phyloP scores from a whole-genome alignment of 2,329 filamentous ascomycete species.

The Microsporum ferrugineum region DNA sequence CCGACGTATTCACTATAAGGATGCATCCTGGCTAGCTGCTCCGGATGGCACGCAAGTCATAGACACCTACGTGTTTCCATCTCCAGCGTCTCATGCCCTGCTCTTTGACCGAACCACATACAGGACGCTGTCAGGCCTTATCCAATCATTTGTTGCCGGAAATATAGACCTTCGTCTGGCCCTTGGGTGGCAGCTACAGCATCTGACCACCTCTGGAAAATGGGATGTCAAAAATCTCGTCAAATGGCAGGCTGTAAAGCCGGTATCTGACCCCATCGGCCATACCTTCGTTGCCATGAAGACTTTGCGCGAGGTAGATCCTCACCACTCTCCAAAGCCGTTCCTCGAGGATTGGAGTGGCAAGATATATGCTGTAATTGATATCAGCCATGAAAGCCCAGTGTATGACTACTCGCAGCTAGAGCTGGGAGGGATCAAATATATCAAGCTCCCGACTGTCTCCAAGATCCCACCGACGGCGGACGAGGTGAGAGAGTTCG shows the following conservation, averaged over 20 bases:
- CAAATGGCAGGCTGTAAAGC: conserved; percentile 74
- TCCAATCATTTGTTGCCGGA: conserved; percentile 67
- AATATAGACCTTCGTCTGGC: conserved; percentile 68
- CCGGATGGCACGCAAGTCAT: conserved; percentile 34
- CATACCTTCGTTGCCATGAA: conserved; percentile 81
- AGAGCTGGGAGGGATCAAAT: conserved; percentile 54
- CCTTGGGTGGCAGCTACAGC: conserved; percentile 81
- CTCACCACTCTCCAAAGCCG: conserved; percentile 60
- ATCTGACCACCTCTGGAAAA: conserved; percentile 79
- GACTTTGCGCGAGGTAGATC: conserved; percentile 80
- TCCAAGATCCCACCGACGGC: conserved; percentile 72
- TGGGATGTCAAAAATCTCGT: conserved; percentile 96
- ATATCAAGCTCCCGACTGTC: conserved; percentile 82
- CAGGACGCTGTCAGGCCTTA: conserved; percentile 64
- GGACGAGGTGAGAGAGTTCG: conserved; percentile 51
- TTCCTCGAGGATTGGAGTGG: conserved; percentile 59
- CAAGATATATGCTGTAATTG: conserved; percentile 64
- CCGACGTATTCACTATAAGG: background rate
- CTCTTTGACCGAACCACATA: conserved; percentile 68
- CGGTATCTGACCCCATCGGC: conserved; percentile 68
- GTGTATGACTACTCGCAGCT: conserved; percentile 72
- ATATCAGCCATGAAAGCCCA: conserved; percentile 82
- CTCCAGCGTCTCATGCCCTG: conserved; percentile 71
- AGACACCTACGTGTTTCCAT: conserved; percentile 58
- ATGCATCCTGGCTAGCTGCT: background rate